Evolutionary conservation across 768 basidiomycete species (phyloP), one percentile per base, ranked within the genome.

Genomic region (Leccinum longicurvipes): DNA sequence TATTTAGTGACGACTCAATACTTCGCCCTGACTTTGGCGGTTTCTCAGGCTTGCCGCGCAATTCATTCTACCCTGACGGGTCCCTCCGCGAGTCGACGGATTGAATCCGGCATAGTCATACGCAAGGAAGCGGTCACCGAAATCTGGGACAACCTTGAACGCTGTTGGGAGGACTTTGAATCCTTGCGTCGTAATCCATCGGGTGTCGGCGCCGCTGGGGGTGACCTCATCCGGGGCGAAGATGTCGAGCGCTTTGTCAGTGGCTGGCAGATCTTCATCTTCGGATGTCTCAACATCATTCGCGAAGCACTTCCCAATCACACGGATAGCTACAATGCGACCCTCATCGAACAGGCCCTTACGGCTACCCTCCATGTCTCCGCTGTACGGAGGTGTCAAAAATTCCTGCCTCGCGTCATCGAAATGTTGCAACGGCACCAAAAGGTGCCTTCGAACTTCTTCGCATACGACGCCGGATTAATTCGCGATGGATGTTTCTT

Each of bases 201-300:
- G 27, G 77, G 78, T 47, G 72, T 79, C 32, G 78, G 79, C 44
- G 62, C 69, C 17, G 68, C 74, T 6, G 67, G 68, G 29, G 63
- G 65, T 27, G 67, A 61, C 27, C 54, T 72, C 24, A 57, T 81
- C 29, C 75, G 79, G 10, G 65, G 71, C 7, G 82, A 83, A 59
- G 84, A 86, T 51, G 70, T 82, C 31, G 79, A 82, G 52, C 72
- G 86, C 55, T 94, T 89, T 67, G 85, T 87, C 45, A 85, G 89
- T 64, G 85, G 87, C 31, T 96, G 93, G 93, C 88, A 91, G 81
- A 87, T 93, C 53, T 93, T 91, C 72, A 85, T 95, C 59, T 96
- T 96, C 61, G 91, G 95, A 71, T 92, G 89, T 69, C 81, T 93
- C 68, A 94, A 94, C 69, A 81, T 92, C 60, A 88, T 96, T 61